Percentiles rank a stretch among this genome's conserved stretches.
Conservation (phyloP, 345 rosid genomes). For the Citrus sp. region DNA sequence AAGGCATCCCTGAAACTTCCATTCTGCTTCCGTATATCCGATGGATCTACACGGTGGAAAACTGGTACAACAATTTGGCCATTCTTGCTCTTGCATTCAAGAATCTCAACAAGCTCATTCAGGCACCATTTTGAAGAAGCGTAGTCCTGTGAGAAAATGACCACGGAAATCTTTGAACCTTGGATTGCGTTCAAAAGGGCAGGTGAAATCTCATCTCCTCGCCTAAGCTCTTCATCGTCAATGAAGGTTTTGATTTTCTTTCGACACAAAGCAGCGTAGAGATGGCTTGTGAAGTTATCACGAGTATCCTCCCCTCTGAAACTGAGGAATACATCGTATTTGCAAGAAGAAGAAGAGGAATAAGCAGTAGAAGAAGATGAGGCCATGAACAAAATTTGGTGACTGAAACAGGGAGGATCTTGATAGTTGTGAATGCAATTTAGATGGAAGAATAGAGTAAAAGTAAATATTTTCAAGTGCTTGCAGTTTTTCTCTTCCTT, state of each 20-base stretch:
- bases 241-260: slow-evolving; percentile 1
- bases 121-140: slow-evolving; percentile 3
- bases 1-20: not conserved
- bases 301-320: slow-evolving; percentile 6
- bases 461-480: too few relatives aligned
- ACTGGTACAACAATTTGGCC: too few relatives aligned
- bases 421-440: too few relatives aligned
- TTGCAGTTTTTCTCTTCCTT: too few relatives aligned
- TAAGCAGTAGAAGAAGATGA: not conserved
- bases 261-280: not conserved
- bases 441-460: too few relatives aligned
- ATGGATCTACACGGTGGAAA: not conserved
- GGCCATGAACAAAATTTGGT: not conserved
- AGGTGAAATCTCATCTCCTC: too few relatives aligned
- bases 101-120: not conserved
- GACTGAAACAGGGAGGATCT: not conserved
- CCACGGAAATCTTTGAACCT: too few relatives aligned
- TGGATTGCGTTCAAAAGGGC: too few relatives aligned
- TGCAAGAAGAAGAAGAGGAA: too few relatives aligned
- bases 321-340: slow-evolving; percentile 3
- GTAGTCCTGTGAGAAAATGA: not conserved
- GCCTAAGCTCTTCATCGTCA: not conserved
- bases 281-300: slow-evolving; percentile 2
- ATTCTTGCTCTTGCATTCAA: not conserved
- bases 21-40: too few relatives aligned